Evolutionary conservation across 2,329 filamentous ascomycete genomes (phyloP), one percentile per base, ranked within the genome.

Genomic region (Scopulariopsis brevicaulis): DNA sequence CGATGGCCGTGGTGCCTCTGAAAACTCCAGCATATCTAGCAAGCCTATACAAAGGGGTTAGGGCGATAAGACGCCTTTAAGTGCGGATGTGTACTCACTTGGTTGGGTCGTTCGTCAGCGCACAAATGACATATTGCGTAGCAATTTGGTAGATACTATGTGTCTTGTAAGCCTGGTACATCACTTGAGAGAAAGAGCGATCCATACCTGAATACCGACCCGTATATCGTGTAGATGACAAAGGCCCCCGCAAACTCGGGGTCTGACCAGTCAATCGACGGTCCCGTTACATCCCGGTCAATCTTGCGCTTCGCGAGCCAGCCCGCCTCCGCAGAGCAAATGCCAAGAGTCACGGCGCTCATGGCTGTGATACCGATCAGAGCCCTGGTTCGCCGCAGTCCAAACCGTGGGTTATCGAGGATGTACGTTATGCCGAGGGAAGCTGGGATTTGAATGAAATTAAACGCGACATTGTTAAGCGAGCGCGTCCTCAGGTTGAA

Each of bases 31-130:
- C 60, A 28, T 59, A 60, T 11, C 57, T 51, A 43, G 61, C 59
- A 8, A 61, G 53, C n/a, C n/a, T n/a, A n/a, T n/a, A n/a, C n/a
- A n/a, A n/a, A n/a, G n/a, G n/a, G n/a, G n/a, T n/a, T n/a, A n/a
- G n/a, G n/a, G n/a, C n/a, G n/a, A n/a, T n/a, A n/a, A n/a, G n/a
- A n/a, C n/a, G n/a, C n/a, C n/a, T n/a, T n/a, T n/a, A n/a, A n/a
- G n/a, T n/a, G n/a, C n/a, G n/a, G n/a, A n/a, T n/a, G n/a, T n/a
- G n/a, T n/a, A n/a, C n/a, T n/a, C n/a, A n/a, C 15, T 54, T 57
- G 20, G 56, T 59, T 3, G 61, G 61, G 22, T 62, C 60, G 24
- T 62, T 62, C 24, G 61, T 60, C 54, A 62, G 60, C 18, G 61
- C 54, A 10, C 61, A 59, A 32, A 62, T 59, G 25, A 61, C 59